Base-by-base conservation (phyloP, 2,329 filamentous ascomycete genomes). In the Waltergamsia citrina region DNA sequence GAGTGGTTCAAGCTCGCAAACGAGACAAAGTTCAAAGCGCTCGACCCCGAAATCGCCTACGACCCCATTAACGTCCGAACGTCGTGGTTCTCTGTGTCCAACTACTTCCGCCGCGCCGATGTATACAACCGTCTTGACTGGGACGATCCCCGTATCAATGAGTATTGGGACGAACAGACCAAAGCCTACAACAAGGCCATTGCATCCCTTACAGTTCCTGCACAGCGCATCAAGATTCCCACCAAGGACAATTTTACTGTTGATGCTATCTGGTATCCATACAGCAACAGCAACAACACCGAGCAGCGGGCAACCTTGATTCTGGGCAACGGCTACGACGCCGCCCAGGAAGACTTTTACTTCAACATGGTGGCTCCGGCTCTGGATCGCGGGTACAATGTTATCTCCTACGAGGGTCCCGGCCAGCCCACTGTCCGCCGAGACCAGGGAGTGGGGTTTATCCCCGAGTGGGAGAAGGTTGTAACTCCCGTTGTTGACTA, bases 371-470 rank as follows among this genome's bases (percentile, higher is more conserved):
- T 48, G 11, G 40, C 45, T 2, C 37, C 49, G 1, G 54, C 52
- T 1, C 41, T 60, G 5, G 48, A 47, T 15, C 49, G 59, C 0
- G 64, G 64, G 3, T 63, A 51, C 42, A 65, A 68, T 34, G 50
- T 53, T 20, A 51, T 67, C 8, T 57, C 57, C 0, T 69, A 63
- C 39, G 64, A 69, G 29, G 65, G 65, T 0, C 65, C 64, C 0
- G 64, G 64, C 0, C 64, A 69, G 40, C 51, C 54, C 4, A 57
- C 49, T 0, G 55, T 62, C 3, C 54, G 59, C 8, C 55, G 65
- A 1, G 37, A 56, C 1, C 59, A 69, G 24, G 43, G 50, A 4
- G 29, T 65, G 2, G 61, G 58, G 4, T 68, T 67, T 41, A 62
- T 63, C 14, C 52, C 51, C 0, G 51, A 65, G 15, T 67, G 63